Conservation (phyloP, 129 eudicot genomes). For the Solidago caesia region DNA sequence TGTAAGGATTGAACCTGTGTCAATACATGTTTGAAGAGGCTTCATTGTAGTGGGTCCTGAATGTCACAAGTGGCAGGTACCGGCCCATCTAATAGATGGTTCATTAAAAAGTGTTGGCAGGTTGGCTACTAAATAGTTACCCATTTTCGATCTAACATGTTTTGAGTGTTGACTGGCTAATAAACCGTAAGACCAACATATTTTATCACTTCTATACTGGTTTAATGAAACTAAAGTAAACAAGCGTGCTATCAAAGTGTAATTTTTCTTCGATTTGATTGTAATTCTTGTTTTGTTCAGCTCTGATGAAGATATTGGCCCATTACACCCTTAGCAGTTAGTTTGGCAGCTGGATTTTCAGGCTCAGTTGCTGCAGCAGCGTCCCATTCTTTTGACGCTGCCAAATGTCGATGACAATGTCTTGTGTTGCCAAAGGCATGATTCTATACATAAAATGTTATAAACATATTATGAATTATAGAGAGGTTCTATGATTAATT, state of each 20-base stretch:
- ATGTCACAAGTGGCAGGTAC: no score
- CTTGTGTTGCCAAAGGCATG: neutral
- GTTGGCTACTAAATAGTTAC: neutral
- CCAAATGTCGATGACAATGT: conserved; percentile 78
- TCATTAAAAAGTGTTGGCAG: neutral
- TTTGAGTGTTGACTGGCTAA: neutral
- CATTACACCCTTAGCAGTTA: conserved; percentile 69
- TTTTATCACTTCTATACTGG: neutral
- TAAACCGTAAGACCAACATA: neutral
- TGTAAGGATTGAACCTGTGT: no score
- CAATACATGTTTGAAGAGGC: no score
- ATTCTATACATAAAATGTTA: neutral
- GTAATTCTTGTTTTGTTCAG: conserved; percentile 35
- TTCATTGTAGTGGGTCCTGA: no score
- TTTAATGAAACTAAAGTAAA: neutral
- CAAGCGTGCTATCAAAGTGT: neutral
- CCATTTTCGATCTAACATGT: neutral
- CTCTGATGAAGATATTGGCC: conserved; percentile 67
- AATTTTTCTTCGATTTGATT: neutral
- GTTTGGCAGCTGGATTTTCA: conserved; percentile 77
- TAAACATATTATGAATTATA: no score
- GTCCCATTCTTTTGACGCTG: conserved; percentile 90
- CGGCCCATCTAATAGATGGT: no score
- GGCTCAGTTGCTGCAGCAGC: conserved; percentile 81
- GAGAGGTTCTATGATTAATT: neutral